Base-by-base conservation (phyloP, 2,329 filamentous ascomycete genomes). In the Dothideomycetes sp. region DNA sequence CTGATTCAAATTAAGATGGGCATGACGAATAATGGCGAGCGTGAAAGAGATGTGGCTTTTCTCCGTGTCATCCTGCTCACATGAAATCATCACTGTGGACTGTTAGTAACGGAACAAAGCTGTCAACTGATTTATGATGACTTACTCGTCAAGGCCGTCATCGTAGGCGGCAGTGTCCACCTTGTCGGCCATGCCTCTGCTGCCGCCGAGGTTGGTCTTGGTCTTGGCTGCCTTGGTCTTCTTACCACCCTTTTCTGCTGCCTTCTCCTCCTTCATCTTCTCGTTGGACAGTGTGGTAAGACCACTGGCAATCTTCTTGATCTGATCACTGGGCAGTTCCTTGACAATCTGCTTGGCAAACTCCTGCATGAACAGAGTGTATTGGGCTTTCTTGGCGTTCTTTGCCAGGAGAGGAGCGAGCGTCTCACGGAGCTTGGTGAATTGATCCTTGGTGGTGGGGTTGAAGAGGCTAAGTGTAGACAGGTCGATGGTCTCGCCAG, bases 181-280 rank as follows among this genome's bases (percentile, higher is more conserved):
- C 36, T 65, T 64, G 47, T 52, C 59, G 53, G 60, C 64, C 53
- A 72, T 59, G 65, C 71, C 65, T 56, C 81, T 66, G 55, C 63
- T 66, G 43, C 83, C 78, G 40, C 84, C 82, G 36, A 96, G 69
- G 5, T 77, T 81, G 14, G 84, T 77, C 78, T 98, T 98, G 30
- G 83, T 94, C 78, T 96, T 96, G 46, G 85, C 83, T 4, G 88
- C 88, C 75, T 96, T 96, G 52, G 72, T 79, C 78, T 96, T 98
- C 83, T 96, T 98, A 55, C 81, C 84, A 40, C 84, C 80, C 72
- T 94, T 95, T 49, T 94, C 86, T 3, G 84, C 77, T 3, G 81
- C 79, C 74, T 96, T 95, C 74, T 98, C 91, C 63, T 95, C 88
- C 70, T 87, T 93, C 81, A 96, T 81, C 74, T 94, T 95, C 75